Base-by-base conservation (phyloP, 2,329 filamentous ascomycete genomes). In the Calonectria fujianensis region DNA sequence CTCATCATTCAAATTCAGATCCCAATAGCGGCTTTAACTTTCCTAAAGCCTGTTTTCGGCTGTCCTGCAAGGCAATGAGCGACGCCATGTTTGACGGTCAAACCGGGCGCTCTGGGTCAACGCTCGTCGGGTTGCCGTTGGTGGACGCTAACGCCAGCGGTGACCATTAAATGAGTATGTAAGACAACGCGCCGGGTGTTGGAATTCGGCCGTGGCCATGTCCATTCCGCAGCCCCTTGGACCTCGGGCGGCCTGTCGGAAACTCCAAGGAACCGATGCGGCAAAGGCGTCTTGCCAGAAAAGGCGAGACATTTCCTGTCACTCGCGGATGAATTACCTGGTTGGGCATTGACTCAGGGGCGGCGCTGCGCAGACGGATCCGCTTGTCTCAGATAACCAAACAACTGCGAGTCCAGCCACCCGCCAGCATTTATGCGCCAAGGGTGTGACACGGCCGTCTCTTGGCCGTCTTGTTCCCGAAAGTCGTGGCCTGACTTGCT, bases 391-490 rank as follows among this genome's bases (percentile, higher is more conserved):
- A 35, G 18, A 59, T 35, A 32, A 16, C 32, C 35, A 37, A 20
- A 18, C 14, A 27, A 27, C 13, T 39, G 57, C 37, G n/a, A 11
- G 59, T 64, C 69, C 57, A 70, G 69, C 69, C 57, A 70, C 69
- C 24, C 18, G 13, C 35, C 45, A 64, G 59, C 52, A 70, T 64
- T 54, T n/a, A n/a, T 11, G 31, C 59, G 32, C 32, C 51, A 13
- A 64, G 37, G 65, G 32, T 50, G 37, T 27, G 45, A 32, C 29
- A n/a, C 18, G 32, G 9, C 14, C 24, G 32, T 32, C 29, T 64
- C 45, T 41, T 11, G 45, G 8, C 18, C 18, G 20, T 32, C 57
- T 64, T 48, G 45, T 52, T 41, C 41, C 32, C n/a, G 54, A 7
- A 24, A 59, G 32, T 32, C 10, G 32, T 35, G 32, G n/a, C 27